Evolutionary conservation across 1,284 basidiomycete genomes (phyloP).

Genomic region (Hortiboletus rubellus): DNA sequence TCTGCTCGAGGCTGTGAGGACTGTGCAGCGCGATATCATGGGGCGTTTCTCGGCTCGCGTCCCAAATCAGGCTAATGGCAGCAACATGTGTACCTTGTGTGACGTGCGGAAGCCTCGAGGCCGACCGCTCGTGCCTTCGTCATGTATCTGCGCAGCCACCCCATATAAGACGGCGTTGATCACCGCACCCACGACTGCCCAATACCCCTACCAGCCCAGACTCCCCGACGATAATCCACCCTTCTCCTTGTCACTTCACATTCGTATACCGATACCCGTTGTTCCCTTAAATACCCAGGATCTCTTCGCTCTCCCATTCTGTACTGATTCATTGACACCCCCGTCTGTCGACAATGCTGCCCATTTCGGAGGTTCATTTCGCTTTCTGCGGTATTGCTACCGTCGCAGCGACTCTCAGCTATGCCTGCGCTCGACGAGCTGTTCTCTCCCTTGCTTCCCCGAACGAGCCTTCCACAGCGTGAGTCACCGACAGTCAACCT

Average conservation of each 20-base stretch:
- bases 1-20: constrained; percentile 16
- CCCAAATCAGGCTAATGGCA: constrained; percentile 4
- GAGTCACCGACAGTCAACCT: constrained; percentile 32
- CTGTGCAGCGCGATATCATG: constrained; percentile 17
- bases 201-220: constrained; percentile 18
- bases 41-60: background rate
- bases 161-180: constrained; percentile 37
- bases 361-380: constrained; percentile 43
- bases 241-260: constrained; percentile 2
- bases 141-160: constrained; percentile 23
- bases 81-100: constrained; percentile 17
- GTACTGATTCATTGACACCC: background rate
- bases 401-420: constrained; percentile 57
- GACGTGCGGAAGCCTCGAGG: constrained; percentile 36
- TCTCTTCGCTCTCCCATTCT: background rate
- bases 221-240: constrained; percentile 23
- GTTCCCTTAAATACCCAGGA: constrained; percentile 25
- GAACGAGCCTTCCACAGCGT: constrained; percentile 26
- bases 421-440: constrained; percentile 48
- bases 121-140: constrained; percentile 26
- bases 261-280: constrained; percentile 13
- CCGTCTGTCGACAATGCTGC: constrained; percentile 26
- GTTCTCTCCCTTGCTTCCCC: constrained; percentile 23
- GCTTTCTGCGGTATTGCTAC: constrained; percentile 56
- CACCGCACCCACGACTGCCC: constrained; percentile 16